Evolutionary conservation across 164 flowering plant genomes (phyloP), one percentile per base, ranked within the genome.

Genomic region (Berberis vulgaris): DNA sequence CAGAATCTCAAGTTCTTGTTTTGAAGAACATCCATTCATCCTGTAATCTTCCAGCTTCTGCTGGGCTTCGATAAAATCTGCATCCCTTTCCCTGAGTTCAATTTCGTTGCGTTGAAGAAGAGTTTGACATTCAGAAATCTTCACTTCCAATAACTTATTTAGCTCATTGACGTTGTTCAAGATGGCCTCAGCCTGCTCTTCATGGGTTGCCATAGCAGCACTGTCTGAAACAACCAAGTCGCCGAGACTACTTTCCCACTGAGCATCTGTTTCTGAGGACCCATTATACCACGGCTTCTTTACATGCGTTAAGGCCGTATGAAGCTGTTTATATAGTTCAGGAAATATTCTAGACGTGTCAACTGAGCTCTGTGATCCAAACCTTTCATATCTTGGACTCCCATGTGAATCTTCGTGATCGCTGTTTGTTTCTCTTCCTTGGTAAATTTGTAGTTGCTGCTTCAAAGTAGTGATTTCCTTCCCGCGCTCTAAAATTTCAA

Each of bases 111-210:
- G 53, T 60, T 73, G 64, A 53, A 73, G 54, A 54, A 49, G 57
- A 40, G 71, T 65, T 49, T 65, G 74, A 63, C 62, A 75, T 56
- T 78, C 66, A 67, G 38, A n/a, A 50, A 76, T 72, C 69, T 65
- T 74, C 53, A 64, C 67, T 69, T 78, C 79, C 68, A 81, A 63
- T 40, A 80, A 56, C 40, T 62, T 69, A 67, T 81, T 79, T 53
- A 83, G 67, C 69, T 72, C 71, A 49, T 50, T 26, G 47, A 79
- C 65, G 54, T 67, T 64, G 26, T 70, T 65, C 59, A 75, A 64
- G 54, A 80, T 63, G 57, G 50, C 74, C 62, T 72, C 69, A 64
- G 62, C 69, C 73, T 62, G 76, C 63, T 57, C 63, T 50, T 76
- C 61, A 42, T 67, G 77, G 71, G 47, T 54, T 43, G 46, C n/a